A percentile compares a stretch with the other conserved stretches of the same genome.
phyloP scores from a whole-genome alignment of 495 filamentous ascomycete species.

The Penicillium herquei region DNA sequence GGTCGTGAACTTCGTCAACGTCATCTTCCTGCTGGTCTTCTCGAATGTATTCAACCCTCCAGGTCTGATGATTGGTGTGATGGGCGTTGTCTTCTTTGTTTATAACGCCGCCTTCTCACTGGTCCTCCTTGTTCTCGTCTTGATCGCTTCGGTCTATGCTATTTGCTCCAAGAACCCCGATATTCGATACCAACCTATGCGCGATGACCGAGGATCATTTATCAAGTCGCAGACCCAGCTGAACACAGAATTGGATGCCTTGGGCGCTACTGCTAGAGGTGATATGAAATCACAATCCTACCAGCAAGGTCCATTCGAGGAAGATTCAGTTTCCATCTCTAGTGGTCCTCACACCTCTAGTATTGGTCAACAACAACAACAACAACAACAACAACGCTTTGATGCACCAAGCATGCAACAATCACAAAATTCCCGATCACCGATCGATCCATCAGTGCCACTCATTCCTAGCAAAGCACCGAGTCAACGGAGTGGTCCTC shows the following conservation, averaged over 20 bases:
- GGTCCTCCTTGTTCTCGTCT: conserved; percentile 81
- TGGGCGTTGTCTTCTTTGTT: conserved; percentile 93
- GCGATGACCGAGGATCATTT: conserved; percentile 92
- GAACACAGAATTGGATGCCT: conserved; percentile 85
- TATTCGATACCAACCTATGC: conserved; percentile 93
- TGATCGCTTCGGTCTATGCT: conserved; percentile 79
- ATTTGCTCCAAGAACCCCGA: conserved; percentile 94
- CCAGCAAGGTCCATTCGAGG: conserved; percentile 70
- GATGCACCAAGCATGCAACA: conserved; percentile 18
- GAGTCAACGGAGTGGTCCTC: conserved; percentile 32
- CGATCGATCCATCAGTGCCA: conserved; percentile 62
- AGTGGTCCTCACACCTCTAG: conserved; percentile 37
- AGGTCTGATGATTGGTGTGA: conserved; percentile 84
- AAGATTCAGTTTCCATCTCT: conserved; percentile 70
- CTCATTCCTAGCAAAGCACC: conserved; percentile 53
- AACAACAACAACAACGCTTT: conserved; percentile 30
- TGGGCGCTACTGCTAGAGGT: conserved; percentile 89
- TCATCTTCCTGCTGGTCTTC: conserved; percentile 81
- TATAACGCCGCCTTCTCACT: conserved; percentile 85
- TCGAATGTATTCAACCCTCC: conserved; percentile 83
- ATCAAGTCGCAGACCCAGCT: conserved; percentile 97
- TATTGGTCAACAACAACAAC: conserved; percentile 26
- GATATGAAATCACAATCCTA: conserved; percentile 65
- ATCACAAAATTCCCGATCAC: conserved; percentile 44
- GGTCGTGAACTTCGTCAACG: conserved; percentile 86